Evolutionary conservation across 345 rosid genomes (phyloP), one percentile per base, ranked within the genome.

Genomic region (Gossypium mustelinum): DNA sequence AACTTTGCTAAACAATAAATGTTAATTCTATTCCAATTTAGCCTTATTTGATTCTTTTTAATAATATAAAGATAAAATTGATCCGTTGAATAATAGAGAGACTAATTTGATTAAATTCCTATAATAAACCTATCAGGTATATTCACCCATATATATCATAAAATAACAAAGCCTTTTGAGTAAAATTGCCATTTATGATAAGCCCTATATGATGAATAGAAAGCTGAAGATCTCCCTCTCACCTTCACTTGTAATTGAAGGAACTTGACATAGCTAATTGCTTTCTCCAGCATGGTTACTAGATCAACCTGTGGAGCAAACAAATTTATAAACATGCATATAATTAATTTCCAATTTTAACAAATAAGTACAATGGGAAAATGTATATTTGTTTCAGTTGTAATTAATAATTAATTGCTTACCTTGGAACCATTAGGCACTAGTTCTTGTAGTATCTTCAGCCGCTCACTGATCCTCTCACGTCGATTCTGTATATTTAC

Each of bases 181-280:
- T 34, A 34, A 34, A 34, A 34, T 34, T 34, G 1, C 7, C 7
- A 34, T 34, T 34, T 34, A 34, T 34, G 41, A 34, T 34, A 34
- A 34, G 41, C 41, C 41, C 7, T 34, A 34, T 34, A 34, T 17
- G 39, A 34, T 62, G 25, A 64, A 41, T 48, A 39, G 68, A 34
- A 64, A 67, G 55, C 55, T 67, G 70, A 44, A 66, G 52, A 5
- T 34, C 41, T 34, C 41, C 6, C 41, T 27, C 61, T 44, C 63
- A 93, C 97, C 94, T 92, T 92, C 50, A 90, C 97, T 94, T 94
- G 98, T 83, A 94, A n/a, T 57, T 94, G 98, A 84, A 94, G 98
- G 81, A 92, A 94, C 84, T 94, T 92, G 59, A 94, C 98, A 82
- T 94, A 94, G 72, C 94, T 77, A 22, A 92, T 86, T 22, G 97